A percentile compares a stretch with the other conserved stretches of the same genome.
Evolutionary conservation across 768 basidiomycete genomes (phyloP).

Genomic region (Sporobolomyces roseus): DNA sequence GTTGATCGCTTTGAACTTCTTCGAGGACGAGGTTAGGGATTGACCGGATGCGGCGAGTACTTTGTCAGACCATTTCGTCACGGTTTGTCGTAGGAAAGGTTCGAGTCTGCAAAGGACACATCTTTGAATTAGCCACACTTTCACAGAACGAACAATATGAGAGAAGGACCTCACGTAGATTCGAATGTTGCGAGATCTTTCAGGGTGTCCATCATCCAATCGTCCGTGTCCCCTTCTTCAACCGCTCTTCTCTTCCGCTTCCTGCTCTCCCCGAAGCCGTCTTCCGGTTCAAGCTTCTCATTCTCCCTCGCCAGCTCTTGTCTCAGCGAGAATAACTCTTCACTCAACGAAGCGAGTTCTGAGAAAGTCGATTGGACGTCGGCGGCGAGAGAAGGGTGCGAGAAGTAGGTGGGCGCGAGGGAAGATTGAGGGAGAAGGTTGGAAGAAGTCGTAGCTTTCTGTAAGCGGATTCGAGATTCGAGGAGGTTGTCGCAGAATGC

Average conservation of each 20-base stretch:
- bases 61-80: slow-evolving; percentile 93
- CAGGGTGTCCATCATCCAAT: slow-evolving; percentile 51
- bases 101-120: slow-evolving; percentile 43
- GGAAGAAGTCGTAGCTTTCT: slow-evolving; percentile 67
- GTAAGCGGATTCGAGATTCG: slow-evolving; percentile 84
- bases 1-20: slow-evolving; percentile 58
- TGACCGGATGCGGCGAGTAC: slow-evolving; percentile 80
- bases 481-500: slow-evolving; percentile 78
- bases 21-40: slow-evolving; percentile 56
- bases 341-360: slow-evolving; percentile 49
- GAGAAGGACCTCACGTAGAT: slow-evolving; percentile 4
- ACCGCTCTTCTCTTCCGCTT: slow-evolving; percentile 37
- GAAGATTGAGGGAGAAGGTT: slow-evolving; percentile 60
- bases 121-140: background rate
- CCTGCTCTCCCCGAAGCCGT: slow-evolving; percentile 24
- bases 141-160: background rate
- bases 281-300: slow-evolving; percentile 41
- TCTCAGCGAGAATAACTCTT: slow-evolving; percentile 45
- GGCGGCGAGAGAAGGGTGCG: background rate
- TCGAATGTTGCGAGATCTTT: slow-evolving; percentile 26
- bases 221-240: slow-evolving; percentile 9
- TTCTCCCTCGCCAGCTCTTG: slow-evolving; percentile 38
- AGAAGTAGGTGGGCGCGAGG: slow-evolving; percentile 8
- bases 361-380: slow-evolving; percentile 45
- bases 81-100: slow-evolving; percentile 69